Evolutionary conservation across 345 rosid genomes (phyloP).

Genomic region (Psidium guajava): DNA sequence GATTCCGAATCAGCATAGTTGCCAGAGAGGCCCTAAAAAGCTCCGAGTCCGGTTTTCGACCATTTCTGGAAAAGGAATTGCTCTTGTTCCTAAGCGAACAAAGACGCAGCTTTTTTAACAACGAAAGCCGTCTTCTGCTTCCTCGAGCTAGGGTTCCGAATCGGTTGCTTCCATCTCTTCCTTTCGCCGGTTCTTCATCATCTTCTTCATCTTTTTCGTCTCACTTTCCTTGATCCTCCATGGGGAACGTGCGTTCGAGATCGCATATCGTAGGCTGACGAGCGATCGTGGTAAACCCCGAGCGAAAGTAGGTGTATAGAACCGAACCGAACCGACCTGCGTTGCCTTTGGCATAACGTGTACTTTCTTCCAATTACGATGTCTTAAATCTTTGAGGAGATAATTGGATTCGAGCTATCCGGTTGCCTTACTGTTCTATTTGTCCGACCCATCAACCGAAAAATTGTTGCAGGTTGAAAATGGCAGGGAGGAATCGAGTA

Average conservation of each 20-base stretch:
- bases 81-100: neutral
- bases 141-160: neutral
- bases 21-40: too few species aligned
- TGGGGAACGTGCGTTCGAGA: neutral
- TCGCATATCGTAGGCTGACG: neutral
- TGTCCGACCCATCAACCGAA: neutral
- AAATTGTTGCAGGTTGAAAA: conserved; percentile 6
- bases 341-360: too few species aligned
- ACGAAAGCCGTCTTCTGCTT: neutral
- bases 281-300: neutral
- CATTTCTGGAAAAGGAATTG: neutral
- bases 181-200: neutral
- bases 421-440: neutral
- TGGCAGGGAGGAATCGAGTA: conserved; percentile 81
- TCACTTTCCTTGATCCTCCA: neutral
- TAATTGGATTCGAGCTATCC: neutral
- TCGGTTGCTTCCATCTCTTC: neutral
- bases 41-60: neutral
- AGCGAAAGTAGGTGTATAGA: too few species aligned
- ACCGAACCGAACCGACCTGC: neutral
- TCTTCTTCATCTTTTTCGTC: neutral
- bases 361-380: neutral
- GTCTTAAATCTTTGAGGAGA: neutral
- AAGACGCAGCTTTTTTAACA: neutral
- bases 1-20: too few species aligned